These are phyloP conservation scores for Penicillium chermesinum DNA, from an alignment of 495 filamentous ascomycete species.

Conservation along the genomic window DNA sequence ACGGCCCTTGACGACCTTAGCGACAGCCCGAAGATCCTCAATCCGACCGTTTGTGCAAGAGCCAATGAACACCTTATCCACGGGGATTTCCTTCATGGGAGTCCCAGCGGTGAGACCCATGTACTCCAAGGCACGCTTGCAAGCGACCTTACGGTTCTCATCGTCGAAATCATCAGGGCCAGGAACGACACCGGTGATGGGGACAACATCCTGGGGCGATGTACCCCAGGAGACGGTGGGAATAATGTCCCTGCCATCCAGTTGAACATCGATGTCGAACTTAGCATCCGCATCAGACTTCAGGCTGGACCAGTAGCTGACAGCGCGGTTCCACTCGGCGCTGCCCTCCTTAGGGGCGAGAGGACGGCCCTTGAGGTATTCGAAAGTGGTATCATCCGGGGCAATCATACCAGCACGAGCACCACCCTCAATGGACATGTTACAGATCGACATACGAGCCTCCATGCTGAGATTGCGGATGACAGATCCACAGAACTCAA, in stretches of 20 bases:
- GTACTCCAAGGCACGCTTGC: conserved; percentile 81
- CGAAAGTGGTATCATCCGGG: conserved; percentile 87
- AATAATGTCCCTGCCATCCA: conserved; percentile 86
- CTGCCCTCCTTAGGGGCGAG: conserved; percentile 79
- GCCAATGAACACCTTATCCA: conserved; percentile 98
- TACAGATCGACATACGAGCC: conserved; percentile 98
- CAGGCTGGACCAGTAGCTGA: conserved; percentile 83
- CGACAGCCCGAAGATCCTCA: conserved; percentile 88
- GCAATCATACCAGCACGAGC: conserved; percentile 96
- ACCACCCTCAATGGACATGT: conserved; percentile 99
- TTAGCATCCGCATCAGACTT: conserved; percentile 78
- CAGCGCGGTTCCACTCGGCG: conserved; percentile 84
- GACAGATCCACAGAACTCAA: conserved; percentile 93
- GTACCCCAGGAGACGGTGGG: conserved; percentile 98
- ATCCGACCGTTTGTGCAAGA: conserved; percentile 97
- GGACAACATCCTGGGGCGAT: conserved; percentile 89
- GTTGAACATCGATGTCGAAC: conserved; percentile 80
- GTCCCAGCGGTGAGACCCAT: conserved; percentile 88
- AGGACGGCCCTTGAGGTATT: conserved; percentile 87
- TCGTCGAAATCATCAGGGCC: conserved; percentile 80
- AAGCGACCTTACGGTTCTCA: conserved; percentile 69
- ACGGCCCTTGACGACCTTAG: conserved; percentile 76
- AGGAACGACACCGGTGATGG: conserved; percentile 86
- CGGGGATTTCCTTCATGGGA: conserved; percentile 78
- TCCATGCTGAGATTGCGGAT: conserved; percentile 91